Base-by-base conservation (phyloP, 306 rosid species). In the Purshia tridentata region DNA sequence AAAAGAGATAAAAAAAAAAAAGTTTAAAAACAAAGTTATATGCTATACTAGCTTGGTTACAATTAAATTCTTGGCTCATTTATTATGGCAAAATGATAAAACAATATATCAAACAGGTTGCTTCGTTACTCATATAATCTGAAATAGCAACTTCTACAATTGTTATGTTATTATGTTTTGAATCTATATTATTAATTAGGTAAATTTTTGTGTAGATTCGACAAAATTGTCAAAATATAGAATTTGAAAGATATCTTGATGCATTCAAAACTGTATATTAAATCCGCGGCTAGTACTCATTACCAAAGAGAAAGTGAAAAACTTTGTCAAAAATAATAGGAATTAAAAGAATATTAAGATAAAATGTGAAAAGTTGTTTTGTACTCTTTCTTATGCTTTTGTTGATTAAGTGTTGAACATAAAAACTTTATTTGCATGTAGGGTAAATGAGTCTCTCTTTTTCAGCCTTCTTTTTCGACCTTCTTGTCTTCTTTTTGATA, bases 391-490 rank as follows among this genome's bases (percentile, higher is more conserved):
- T 22, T 29, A 61, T 65, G 67, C 70, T 76, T 57, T 63, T 55
- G 78, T 68, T 79, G 75, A 75, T 78, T 45, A 72, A 64, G 76
- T 65, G 54, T 69, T 81, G 56, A 62, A 77, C 80, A 65, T 80
- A 29, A 84, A 84, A 62, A 70, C 89, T 90, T 93, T 88, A 76
- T 69, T 55, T 66, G 35, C 35, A 29, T 29, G 88, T 86, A 87
- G 93, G 93, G 91, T 82, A 86, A 90, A 82, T 83, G 47, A 62
- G 62, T 8, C 82, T 39, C 64, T 83, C 89, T 83, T 93, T 86
- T 82, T 58, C 72, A 77, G 89, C 89, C 71, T 89, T 85, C 89
- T 87, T 93, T 92, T 84, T 77, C 83, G 81, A 90, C 84, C 83
- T 83, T 88, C 83, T 77, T 80, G 85, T 77, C 84, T 64, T 89